Evolutionary conservation across 73 alveolate genomes (phyloP).

Genomic region (Stentor roeselii): DNA sequence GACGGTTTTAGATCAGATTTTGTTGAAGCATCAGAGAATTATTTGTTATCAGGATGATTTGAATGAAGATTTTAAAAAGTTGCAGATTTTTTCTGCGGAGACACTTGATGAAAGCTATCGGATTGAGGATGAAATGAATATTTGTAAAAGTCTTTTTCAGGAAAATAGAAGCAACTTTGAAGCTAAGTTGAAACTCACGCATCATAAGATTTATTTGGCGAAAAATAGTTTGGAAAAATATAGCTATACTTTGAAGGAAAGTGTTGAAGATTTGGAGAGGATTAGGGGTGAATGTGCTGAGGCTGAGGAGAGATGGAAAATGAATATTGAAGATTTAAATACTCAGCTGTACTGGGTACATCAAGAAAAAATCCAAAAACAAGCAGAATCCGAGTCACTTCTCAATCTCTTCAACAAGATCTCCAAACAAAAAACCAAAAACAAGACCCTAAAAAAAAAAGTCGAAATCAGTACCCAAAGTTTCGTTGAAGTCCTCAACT

Average conservation of each 20-base stretch:
- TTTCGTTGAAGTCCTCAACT: not conserved
- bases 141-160: not conserved
- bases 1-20: not conserved
- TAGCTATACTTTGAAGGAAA: not conserved
- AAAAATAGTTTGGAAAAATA: not conserved
- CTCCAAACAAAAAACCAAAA: not conserved
- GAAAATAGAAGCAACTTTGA: not conserved
- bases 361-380: not conserved
- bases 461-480: not conserved
- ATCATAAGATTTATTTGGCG: not conserved
- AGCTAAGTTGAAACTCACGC: not conserved
- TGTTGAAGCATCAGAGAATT: not conserved
- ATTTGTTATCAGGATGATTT: not conserved
- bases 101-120: not conserved
- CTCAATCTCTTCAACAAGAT: not conserved
- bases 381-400: not conserved
- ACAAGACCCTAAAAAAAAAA: not conserved
- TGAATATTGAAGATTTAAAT: constrained; percentile 19
- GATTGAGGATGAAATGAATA: not conserved
- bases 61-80: not conserved
- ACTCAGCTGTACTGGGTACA: not conserved
- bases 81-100: not conserved
- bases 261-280: not conserved
- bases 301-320: constrained; percentile 1
- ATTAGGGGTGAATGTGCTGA: not conserved